Evolutionary conservation across 345 rosid species (phyloP).

Genomic region (Arabidopsis arenosa): DNA sequence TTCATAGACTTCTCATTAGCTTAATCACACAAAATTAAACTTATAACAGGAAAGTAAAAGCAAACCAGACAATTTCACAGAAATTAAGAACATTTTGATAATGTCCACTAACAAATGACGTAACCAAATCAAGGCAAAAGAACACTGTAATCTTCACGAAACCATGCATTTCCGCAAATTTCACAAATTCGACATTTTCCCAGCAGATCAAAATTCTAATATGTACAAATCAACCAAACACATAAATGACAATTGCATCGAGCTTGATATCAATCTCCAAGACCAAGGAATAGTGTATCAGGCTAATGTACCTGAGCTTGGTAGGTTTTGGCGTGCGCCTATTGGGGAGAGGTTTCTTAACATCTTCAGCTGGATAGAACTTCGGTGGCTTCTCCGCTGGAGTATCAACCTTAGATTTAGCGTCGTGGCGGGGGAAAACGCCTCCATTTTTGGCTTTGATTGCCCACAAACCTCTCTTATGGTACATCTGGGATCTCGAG

Average conservation of each 20-base stretch:
- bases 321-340: slow-evolving; percentile 69
- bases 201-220: too few species aligned
- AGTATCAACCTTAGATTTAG: slow-evolving; percentile 54
- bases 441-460: slow-evolving; percentile 90
- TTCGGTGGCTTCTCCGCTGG: slow-evolving; percentile 55
- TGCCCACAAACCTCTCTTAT: slow-evolving; percentile 71
- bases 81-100: not conserved
- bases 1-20: not conserved
- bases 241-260: not conserved
- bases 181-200: too few species aligned
- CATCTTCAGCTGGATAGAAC: slow-evolving; percentile 79
- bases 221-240: not conserved
- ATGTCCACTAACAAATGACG: not conserved
- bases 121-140: not conserved
- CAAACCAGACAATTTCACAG: not conserved
- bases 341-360: slow-evolving; percentile 73
- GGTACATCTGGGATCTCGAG: slow-evolving; percentile 68
- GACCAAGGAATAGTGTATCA: not conserved
- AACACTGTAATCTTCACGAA: not conserved
- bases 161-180: not conserved
- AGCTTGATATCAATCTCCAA: not conserved
- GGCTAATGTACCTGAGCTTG: slow-evolving; percentile 53
- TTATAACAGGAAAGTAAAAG: not conserved
- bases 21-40: not conserved
- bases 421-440: slow-evolving; percentile 75